Evolutionary conservation across 2,329 filamentous ascomycete genomes (phyloP).

Genomic region (Monilinia laxa): DNA sequence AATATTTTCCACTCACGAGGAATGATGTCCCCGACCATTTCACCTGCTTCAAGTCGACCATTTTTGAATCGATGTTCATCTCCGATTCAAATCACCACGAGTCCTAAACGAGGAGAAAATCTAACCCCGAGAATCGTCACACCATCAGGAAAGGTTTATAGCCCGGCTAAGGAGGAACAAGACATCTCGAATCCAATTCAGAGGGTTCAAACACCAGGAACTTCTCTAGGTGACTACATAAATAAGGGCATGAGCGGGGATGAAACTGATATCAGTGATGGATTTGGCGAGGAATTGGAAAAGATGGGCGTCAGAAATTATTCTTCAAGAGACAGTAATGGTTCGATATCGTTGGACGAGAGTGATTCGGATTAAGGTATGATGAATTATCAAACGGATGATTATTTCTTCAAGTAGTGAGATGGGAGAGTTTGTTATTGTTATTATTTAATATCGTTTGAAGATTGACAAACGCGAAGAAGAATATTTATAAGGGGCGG

Average conservation of each 20-base stretch:
- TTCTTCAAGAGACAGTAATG: background rate
- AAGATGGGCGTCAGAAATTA: slow-evolving; percentile 11
- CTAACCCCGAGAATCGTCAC: slow-evolving; percentile 6
- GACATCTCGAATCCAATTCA: slow-evolving; percentile 3
- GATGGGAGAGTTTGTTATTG: background rate
- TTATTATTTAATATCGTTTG: background rate
- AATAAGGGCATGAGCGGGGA: background rate
- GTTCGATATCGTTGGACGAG: background rate
- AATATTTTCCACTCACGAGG: slow-evolving; percentile 32
- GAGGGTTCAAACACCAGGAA: slow-evolving; percentile 8
- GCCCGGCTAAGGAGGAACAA: slow-evolving; percentile 4
- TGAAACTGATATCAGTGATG: slow-evolving; percentile 22
- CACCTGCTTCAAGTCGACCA: slow-evolving; percentile 4
- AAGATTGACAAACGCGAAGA: no score
- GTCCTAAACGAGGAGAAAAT: background rate
- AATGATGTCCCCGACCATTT: slow-evolving; percentile 28
- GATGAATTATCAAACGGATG: no score
- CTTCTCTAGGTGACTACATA: background rate
- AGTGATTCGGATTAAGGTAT: background rate
- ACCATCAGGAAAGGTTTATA: slow-evolving; percentile 7
- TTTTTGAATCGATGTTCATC: background rate
- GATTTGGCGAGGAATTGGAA: slow-evolving; percentile 19
- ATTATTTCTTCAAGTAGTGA: background rate
- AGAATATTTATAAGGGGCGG: background rate
- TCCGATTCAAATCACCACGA: background rate